Base-by-base conservation (phyloP, 1,284 basidiomycete species). In the Blastosporella zonata region DNA sequence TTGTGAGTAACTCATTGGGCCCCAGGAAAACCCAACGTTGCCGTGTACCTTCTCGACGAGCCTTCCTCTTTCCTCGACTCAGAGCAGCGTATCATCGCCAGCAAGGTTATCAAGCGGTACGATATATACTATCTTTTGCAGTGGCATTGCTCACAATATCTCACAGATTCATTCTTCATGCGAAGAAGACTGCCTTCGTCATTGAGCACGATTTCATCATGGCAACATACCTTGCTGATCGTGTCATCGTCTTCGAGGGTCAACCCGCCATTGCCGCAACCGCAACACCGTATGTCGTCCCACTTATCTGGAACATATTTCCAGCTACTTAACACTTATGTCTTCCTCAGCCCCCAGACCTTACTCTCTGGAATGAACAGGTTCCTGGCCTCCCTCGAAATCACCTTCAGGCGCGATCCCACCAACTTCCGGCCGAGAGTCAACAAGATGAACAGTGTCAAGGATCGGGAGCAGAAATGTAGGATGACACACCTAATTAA, bases 151-250 rank as follows among this genome's bases (percentile, higher is more conserved):
- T 10, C 18, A 21, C 18, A 23, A 15, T n/a, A 6, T 18, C 17
- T 49, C 40, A n/a, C 52, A 87, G 85, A 50, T 97, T 95, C 69
- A 90, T 97, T 62, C 82, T 98, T 39, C 87, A 93, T 59, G 82
- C 92, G 12, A 96, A 97, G 77, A 93, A 95, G 73, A 97, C 94
- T 0, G 95, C 95, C 0, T 97, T 98, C 67, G 80, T 97, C 60
- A 96, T 97, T 62, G 94, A 97, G 78, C 94, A 97, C 82, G 94
- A 97, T 74, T 97, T 97, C 70, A 93, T 94, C 72, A 92, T 93
- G 88, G 93, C 94, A 3, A 96, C 94, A 2, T 97, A 97, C 67
- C 87, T 97, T 49, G 93, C 94, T 41, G 95, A 97, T 67, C 89
- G 94, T 53, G 95, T 98, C 61, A 96, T 98, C 57, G 93, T 97